Evolutionary conservation across 169 alveolate genomes (phyloP), one percentile per base, ranked within the genome.

Genomic region (Plasmodium falciparum): DNA sequence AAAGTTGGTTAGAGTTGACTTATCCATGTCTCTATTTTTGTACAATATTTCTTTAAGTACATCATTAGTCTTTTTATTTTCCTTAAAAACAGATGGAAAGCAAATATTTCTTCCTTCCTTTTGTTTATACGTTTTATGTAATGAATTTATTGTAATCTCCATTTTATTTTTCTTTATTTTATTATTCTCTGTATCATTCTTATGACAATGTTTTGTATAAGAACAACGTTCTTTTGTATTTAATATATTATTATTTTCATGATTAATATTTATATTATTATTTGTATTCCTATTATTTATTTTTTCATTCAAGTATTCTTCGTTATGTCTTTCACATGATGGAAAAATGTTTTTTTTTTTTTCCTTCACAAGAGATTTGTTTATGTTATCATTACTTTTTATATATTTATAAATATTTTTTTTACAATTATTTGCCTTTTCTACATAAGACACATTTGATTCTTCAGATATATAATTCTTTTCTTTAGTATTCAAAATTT

Each of bases 111-210:
- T 39, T 5, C 47, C 47, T 39, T 39, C 47, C 5, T 39, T 39
- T 39, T 39, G 47, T 39, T 39, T 5, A 39, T 6, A 39, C 11
- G 11, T 39, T 39, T 39, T 39, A 39, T 39, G 11, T 39, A 39
- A 5, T 39, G 47, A 62, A 58, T 65, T 78, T 72, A 9, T 78
- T 43, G 22, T 52, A 71, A 59, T 78, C 80, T 8, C 45, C 56
- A 17, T 75, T 45, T 65, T 65, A 3, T 56, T 75, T 72, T 33
- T 24, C 43, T 26, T 5, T 6, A 22, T 24, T 11, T 11, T 43
- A 67, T 67, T 67, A 67, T 33, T 29, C 52, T 13, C n/a, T 1
- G 15, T 66, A 39, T 26, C 20, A 8, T 26, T 12, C n/a, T 26
- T 11, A 29, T 8, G 2, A 66, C n/a, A n/a, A 66, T 7, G 24